A percentile compares a stretch with the other conserved stretches of the same genome.
These are phyloP conservation scores for Ramularia collo-cygni DNA, from an alignment of 2,329 filamentous ascomycete genomes.

Conservation along the genomic window DNA sequence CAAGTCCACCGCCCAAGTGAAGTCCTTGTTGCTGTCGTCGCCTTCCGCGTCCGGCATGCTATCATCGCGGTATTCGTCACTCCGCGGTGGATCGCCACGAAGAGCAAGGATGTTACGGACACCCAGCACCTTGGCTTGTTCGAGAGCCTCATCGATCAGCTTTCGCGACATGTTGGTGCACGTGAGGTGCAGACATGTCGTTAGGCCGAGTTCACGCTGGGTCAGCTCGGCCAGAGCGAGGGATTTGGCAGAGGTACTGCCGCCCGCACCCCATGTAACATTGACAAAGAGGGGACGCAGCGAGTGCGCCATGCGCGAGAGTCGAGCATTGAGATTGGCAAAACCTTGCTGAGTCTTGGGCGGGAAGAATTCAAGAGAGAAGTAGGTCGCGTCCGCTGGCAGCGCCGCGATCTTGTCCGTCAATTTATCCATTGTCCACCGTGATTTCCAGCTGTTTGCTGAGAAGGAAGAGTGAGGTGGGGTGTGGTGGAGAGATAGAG, in stretches of 20 bases:
- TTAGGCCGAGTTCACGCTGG: slow-evolving; percentile 83
- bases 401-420: slow-evolving; percentile 88
- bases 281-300: slow-evolving; percentile 91
- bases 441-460: slow-evolving; percentile 6
- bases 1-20: slow-evolving; percentile 81
- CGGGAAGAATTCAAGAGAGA: slow-evolving; percentile 98
- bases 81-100: slow-evolving; percentile 81
- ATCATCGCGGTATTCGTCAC: slow-evolving; percentile 74
- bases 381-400: slow-evolving; percentile 74
- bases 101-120: slow-evolving; percentile 91
- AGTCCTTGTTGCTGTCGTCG: slow-evolving; percentile 63
- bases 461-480: background rate
- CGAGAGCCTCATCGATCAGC: slow-evolving; percentile 79
- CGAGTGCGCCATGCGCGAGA: slow-evolving; percentile 90
- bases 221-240: slow-evolving; percentile 92
- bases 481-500: background rate
- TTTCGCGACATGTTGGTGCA: slow-evolving; percentile 94
- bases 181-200: slow-evolving; percentile 91
- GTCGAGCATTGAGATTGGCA: slow-evolving; percentile 83
- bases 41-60: slow-evolving; percentile 50
- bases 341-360: slow-evolving; percentile 96
- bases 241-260: slow-evolving; percentile 83
- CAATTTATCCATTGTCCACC: slow-evolving; percentile 48
- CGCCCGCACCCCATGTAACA: slow-evolving; percentile 95
- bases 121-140: slow-evolving; percentile 82